phyloP scores from a whole-genome alignment of 2,329 filamentous ascomycete species.

The Aspergillus japonicus region DNA sequence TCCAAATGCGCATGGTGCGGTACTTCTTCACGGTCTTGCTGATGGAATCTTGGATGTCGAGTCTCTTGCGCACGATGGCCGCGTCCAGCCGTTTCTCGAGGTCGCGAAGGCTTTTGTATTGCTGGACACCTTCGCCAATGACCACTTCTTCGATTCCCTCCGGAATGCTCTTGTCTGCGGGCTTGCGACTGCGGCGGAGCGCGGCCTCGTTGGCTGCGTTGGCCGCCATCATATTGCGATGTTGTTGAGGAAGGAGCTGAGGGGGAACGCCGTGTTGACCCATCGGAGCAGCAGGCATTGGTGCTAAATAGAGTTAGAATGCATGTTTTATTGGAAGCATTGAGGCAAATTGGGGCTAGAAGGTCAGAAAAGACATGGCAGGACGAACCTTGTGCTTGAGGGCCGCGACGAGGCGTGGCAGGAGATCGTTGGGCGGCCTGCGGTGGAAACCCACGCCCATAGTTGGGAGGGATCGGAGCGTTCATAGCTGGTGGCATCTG shows the following conservation, averaged over 20 bases:
- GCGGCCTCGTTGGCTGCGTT: constrained; percentile 47
- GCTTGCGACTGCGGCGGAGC: constrained; percentile 80
- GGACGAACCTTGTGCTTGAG: constrained; percentile 38
- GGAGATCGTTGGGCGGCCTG: constrained; percentile 42
- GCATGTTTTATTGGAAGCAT: neutral
- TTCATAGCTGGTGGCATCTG: constrained; percentile 31
- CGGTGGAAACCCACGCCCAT: constrained; percentile 42
- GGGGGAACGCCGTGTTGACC: constrained; percentile 39
- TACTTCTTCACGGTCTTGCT: constrained; percentile 74
- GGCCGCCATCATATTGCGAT: constrained; percentile 34
- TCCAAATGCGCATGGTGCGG: constrained; percentile 86
- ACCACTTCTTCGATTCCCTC: constrained; percentile 82
- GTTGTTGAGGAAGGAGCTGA: constrained; percentile 37
- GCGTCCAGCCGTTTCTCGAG: constrained; percentile 86
- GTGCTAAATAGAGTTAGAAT: constrained; percentile 22
- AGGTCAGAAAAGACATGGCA: constrained; percentile 5
- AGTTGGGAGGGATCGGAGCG: constrained; percentile 44
- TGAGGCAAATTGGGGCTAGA: neutral
- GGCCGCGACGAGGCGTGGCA: constrained; percentile 43
- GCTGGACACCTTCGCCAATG: constrained; percentile 75
- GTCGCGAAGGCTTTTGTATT: constrained; percentile 81
- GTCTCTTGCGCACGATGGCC: constrained; percentile 86
- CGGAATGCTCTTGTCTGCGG: constrained; percentile 91
- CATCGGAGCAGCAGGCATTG: constrained; percentile 36
- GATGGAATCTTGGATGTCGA: constrained; percentile 83